A percentile compares a stretch with the other conserved stretches of the same genome.
Evolutionary conservation across 768 basidiomycete species (phyloP).

Genomic region (Porphyrellus cyaneotinctus): DNA sequence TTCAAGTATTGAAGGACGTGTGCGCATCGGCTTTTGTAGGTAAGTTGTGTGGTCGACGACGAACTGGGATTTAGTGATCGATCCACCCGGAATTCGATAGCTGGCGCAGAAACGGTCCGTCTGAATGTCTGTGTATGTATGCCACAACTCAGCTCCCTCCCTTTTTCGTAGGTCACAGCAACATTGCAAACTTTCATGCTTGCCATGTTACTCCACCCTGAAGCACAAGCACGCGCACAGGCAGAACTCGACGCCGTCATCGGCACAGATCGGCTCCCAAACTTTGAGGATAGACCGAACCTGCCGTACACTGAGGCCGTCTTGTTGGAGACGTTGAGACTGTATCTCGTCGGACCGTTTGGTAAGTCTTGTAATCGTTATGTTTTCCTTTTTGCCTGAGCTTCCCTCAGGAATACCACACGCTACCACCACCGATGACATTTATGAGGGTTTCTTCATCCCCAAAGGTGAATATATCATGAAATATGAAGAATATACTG

Average conservation of each 20-base stretch:
- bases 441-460: neutral
- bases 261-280: neutral
- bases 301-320: neutral
- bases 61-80: neutral
- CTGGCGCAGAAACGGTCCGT: conserved; percentile 21
- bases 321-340: neutral
- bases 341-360: neutral
- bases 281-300: neutral
- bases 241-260: neutral
- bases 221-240: conserved; percentile 17
- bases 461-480: conserved; percentile 1
- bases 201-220: conserved; percentile 29
- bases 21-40: conserved; percentile 5
- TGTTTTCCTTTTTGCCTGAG: neutral
- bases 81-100: conserved; percentile 6
- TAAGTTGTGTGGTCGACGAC: conserved; percentile 1
- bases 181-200: conserved; percentile 24
- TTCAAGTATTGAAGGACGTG: conserved; percentile 8
- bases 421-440: neutral
- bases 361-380: conserved; percentile 7
- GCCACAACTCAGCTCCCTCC: neutral
- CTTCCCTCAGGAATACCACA: conserved; percentile 14
- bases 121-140: neutral
- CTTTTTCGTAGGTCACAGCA: conserved; percentile 7
- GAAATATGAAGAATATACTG: neutral